These are phyloP conservation scores for Naematelia aurantialba DNA, from an alignment of 768 basidiomycete genomes.

Conservation along the genomic window DNA sequence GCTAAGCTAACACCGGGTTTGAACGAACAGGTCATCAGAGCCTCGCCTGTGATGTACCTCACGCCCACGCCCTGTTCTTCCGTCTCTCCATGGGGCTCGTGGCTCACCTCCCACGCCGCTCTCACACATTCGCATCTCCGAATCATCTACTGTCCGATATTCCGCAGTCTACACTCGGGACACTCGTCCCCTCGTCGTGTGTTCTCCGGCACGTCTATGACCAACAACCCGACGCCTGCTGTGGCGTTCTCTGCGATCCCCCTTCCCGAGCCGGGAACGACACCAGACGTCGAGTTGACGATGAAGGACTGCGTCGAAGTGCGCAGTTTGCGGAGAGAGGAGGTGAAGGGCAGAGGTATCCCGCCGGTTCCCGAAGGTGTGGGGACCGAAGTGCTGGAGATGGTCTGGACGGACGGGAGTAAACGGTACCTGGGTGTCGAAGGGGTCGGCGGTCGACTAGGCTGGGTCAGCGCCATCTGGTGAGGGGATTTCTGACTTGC, in stretches of 20 bases:
- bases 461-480: constrained; percentile 48
- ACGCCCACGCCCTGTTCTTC: constrained; percentile 41
- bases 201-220: constrained; percentile 26
- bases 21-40: constrained; percentile 22
- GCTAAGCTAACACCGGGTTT: too few relatives aligned
- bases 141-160: constrained; percentile 39
- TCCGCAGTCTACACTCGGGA: constrained; percentile 22
- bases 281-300: constrained; percentile 35
- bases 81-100: constrained; percentile 37
- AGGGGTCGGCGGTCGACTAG: constrained; percentile 37
- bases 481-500: constrained; percentile 11
- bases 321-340: constrained; percentile 40
- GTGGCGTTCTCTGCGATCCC: constrained; percentile 30
- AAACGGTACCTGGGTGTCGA: constrained; percentile 43
- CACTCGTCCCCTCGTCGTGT: constrained; percentile 31
- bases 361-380: constrained; percentile 38
- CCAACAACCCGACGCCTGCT: constrained; percentile 10
- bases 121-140: constrained; percentile 21
- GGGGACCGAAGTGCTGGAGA: constrained; percentile 43
- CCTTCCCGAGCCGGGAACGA: constrained; percentile 15
- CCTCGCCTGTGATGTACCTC: constrained; percentile 37
- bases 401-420: constrained; percentile 41
- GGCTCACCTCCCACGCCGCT: constrained; percentile 36
- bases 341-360: constrained; percentile 36
- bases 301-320: constrained; percentile 45